Conservation (phyloP, 768 basidiomycete species). For the Cubamyces sp. region DNA sequence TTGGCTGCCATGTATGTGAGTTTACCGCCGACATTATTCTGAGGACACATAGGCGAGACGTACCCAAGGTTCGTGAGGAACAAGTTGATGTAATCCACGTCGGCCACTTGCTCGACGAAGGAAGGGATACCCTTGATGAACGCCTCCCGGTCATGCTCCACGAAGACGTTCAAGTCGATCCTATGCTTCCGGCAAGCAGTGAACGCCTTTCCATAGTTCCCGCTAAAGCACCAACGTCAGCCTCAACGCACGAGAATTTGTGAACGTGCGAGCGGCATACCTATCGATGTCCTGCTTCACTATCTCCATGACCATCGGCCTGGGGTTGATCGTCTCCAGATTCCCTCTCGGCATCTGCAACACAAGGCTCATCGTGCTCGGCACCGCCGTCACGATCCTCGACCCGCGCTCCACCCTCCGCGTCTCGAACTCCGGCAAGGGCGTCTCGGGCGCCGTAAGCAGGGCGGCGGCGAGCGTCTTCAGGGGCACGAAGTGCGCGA, state of each 20-base stretch:
- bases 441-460: constrained; percentile 16
- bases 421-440: constrained; percentile 55
- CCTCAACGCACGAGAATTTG: not conserved
- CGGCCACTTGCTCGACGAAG: constrained; percentile 85
- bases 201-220: constrained; percentile 85
- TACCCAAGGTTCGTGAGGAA: constrained; percentile 88
- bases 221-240: constrained; percentile 44
- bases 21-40: too few species aligned
- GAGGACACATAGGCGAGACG: constrained; percentile 23
- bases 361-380: constrained; percentile 86
- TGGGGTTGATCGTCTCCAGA: constrained; percentile 91
- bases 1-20: constrained; percentile 47
- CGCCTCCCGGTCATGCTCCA: constrained; percentile 71
- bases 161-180: constrained; percentile 87
- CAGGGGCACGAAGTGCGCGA: constrained; percentile 74
- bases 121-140: constrained; percentile 65
- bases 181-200: constrained; percentile 91
- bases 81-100: constrained; percentile 91
- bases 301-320: constrained; percentile 87
- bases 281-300: constrained; percentile 74
- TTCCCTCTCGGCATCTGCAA: constrained; percentile 99
- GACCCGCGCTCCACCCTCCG: constrained; percentile 90
- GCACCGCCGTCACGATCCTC: constrained; percentile 84
- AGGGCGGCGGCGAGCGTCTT: constrained; percentile 31
- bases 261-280: constrained; percentile 43